A percentile compares a stretch with the other conserved stretches of the same genome.
phyloP scores from a whole-genome alignment of 2,329 filamentous ascomycete species.

The Sporothrix brasiliensis region DNA sequence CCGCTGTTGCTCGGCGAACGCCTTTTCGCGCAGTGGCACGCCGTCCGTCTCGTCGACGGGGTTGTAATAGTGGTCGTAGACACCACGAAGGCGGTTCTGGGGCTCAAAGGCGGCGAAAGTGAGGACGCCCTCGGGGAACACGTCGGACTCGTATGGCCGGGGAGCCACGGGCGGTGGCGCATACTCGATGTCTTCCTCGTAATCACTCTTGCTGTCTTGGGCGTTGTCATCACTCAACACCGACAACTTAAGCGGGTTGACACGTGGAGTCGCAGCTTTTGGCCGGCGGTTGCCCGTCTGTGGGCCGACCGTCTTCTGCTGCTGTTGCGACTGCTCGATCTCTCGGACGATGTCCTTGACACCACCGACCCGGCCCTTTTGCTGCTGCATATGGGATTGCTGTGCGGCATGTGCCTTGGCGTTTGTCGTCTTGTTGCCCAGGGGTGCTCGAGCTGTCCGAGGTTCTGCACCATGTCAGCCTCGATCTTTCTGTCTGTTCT shows the following conservation, averaged over 20 bases:
- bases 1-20: slow-evolving; percentile 59
- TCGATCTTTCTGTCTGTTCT: neutral
- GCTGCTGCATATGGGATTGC: slow-evolving; percentile 45
- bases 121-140: slow-evolving; percentile 61
- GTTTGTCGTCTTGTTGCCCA: slow-evolving; percentile 96
- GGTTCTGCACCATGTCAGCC: slow-evolving; percentile 51
- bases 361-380: slow-evolving; percentile 48
- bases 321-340: slow-evolving; percentile 58
- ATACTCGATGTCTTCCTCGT: slow-evolving; percentile 82
- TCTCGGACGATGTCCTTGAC: slow-evolving; percentile 63
- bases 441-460: slow-evolving; percentile 69
- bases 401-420: slow-evolving; percentile 61
- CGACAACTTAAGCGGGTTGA: slow-evolving; percentile 63
- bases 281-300: slow-evolving; percentile 62
- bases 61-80: slow-evolving; percentile 62
- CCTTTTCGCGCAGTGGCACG: slow-evolving; percentile 62
- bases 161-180: slow-evolving; percentile 73
- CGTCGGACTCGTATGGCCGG: slow-evolving; percentile 69
- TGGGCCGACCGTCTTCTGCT: slow-evolving; percentile 45
- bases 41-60: slow-evolving; percentile 67
- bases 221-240: slow-evolving; percentile 50
- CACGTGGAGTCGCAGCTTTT: slow-evolving; percentile 58
- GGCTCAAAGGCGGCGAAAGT: slow-evolving; percentile 62
- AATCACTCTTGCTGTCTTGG: slow-evolving; percentile 42
- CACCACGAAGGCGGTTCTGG: slow-evolving; percentile 63